Conservation (phyloP, 345 rosid species). For the Capsella bursapastoris region DNA sequence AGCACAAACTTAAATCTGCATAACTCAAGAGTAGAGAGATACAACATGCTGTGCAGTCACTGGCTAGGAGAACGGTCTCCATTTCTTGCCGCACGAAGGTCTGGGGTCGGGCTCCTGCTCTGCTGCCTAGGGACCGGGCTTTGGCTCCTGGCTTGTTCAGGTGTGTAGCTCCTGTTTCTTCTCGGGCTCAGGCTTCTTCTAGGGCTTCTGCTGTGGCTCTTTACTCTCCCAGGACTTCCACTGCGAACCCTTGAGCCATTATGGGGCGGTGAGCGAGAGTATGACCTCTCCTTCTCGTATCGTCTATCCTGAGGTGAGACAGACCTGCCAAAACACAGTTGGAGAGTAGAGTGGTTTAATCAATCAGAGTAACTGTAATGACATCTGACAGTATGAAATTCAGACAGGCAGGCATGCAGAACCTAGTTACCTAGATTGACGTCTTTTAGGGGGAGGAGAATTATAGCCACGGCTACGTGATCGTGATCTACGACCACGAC, state of each 20-base stretch:
- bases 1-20: constrained; percentile 11
- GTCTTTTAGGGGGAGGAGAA: constrained; percentile 69
- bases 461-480: constrained; percentile 65
- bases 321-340: constrained; percentile 55
- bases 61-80: constrained; percentile 72
- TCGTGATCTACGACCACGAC: constrained; percentile 63
- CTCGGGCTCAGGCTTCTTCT: constrained; percentile 50
- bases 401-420: neutral
- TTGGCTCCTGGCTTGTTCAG: constrained; percentile 53
- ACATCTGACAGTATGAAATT: neutral
- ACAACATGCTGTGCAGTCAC: constrained; percentile 42
- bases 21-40: constrained; percentile 12
- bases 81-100: constrained; percentile 46
- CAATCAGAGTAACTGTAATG: constrained; percentile 11
- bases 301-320: constrained; percentile 64
- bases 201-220: constrained; percentile 50
- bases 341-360: neutral
- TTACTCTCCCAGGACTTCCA: constrained; percentile 56
- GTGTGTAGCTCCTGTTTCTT: constrained; percentile 49
- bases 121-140: constrained; percentile 51
- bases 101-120: constrained; percentile 50
- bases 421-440: constrained; percentile 59
- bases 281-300: constrained; percentile 58
- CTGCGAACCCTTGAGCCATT: constrained; percentile 73
- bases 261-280: constrained; percentile 74